Conservation (phyloP, 371 early-diverging fungal species). For the Mortierella polycephala region DNA sequence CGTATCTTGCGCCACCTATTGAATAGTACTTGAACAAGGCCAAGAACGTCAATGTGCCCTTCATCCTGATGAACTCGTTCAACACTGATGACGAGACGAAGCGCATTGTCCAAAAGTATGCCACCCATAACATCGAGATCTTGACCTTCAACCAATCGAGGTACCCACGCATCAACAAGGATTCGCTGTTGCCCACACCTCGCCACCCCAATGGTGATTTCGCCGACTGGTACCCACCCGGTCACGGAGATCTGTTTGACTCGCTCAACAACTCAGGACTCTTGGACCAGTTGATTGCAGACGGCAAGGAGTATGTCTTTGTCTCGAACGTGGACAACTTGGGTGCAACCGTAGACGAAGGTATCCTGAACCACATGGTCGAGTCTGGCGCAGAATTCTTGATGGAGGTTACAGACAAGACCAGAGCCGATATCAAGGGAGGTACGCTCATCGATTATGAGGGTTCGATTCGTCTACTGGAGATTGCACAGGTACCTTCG, state of each 20-base stretch:
- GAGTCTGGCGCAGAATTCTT: conserved; percentile 93
- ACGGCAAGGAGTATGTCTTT: conserved; percentile 99
- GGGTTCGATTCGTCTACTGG: conserved; percentile 93
- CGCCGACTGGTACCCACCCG: conserved; percentile 92
- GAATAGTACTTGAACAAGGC: conserved; percentile 88
- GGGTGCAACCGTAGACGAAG: conserved; percentile 97
- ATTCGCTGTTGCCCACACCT: conserved; percentile 91
- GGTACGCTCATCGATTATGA: conserved; percentile 99
- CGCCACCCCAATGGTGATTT: conserved; percentile 66
- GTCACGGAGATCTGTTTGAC: conserved; percentile 99
- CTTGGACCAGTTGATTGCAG: conserved; percentile 92
- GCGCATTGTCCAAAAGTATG: conserved; percentile 97
- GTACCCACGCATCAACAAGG: conserved; percentile 96
- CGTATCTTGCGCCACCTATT: background rate
- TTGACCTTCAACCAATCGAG: conserved; percentile 98
- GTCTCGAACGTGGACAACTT: conserved; percentile 99
- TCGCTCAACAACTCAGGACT: conserved; percentile 95
- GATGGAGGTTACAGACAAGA: conserved; percentile 99
- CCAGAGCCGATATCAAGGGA: conserved; percentile 99
- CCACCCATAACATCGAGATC: conserved; percentile 88
- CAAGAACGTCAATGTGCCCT: conserved; percentile 93
- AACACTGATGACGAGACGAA: conserved; percentile 98
- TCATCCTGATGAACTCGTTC: conserved; percentile 99
- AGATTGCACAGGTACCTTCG: conserved; percentile 99
- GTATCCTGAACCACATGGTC: conserved; percentile 93